A percentile compares a stretch with the other conserved stretches of the same genome.
phyloP scores from a whole-genome alignment of 805 yeast genomes.

The Yarrowia sp. region DNA sequence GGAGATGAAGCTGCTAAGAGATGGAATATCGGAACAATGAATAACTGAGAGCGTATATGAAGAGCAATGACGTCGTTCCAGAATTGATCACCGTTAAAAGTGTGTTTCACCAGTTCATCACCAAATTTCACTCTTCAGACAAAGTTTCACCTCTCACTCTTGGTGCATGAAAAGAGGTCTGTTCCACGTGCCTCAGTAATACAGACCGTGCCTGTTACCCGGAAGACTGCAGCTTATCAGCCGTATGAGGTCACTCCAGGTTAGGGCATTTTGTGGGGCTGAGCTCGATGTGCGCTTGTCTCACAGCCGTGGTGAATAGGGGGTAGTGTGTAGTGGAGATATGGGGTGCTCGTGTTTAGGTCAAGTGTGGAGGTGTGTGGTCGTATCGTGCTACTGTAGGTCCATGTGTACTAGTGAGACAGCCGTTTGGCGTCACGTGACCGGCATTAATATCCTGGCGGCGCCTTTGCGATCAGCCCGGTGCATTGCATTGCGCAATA shows the following conservation, averaged over 20 bases:
- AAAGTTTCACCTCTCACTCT: not conserved
- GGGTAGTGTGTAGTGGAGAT: too few species aligned
- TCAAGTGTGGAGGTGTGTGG: too few species aligned
- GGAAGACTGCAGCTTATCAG: slow-evolving; percentile 11
- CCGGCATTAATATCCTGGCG: not conserved
- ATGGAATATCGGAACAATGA: not conserved
- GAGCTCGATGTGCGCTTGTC: slow-evolving; percentile 1
- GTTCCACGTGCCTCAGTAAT: slow-evolving; percentile 17
- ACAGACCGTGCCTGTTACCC: slow-evolving; percentile 22
- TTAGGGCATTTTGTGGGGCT: slow-evolving; percentile 31
- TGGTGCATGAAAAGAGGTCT: slow-evolving; percentile 11
- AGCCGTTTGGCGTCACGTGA: slow-evolving; percentile 12
- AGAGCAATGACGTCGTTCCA: too few species aligned
- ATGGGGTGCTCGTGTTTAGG: too few species aligned
- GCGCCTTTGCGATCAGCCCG: not conserved
- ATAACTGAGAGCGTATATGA: not conserved
- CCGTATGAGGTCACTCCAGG: not conserved
- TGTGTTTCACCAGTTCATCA: too few species aligned
- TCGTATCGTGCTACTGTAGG: too few species aligned
- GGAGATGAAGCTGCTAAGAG: not conserved
- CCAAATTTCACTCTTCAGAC: not conserved
- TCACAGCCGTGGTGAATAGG: slow-evolving; percentile 2
- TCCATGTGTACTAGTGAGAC: not conserved
- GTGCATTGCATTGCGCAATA: slow-evolving; percentile 5
- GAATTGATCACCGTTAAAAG: too few species aligned